Evolutionary conservation across 805 yeast species (phyloP), one percentile per base, ranked within the genome.

Genomic region (Hanseniaspora osmophila): DNA sequence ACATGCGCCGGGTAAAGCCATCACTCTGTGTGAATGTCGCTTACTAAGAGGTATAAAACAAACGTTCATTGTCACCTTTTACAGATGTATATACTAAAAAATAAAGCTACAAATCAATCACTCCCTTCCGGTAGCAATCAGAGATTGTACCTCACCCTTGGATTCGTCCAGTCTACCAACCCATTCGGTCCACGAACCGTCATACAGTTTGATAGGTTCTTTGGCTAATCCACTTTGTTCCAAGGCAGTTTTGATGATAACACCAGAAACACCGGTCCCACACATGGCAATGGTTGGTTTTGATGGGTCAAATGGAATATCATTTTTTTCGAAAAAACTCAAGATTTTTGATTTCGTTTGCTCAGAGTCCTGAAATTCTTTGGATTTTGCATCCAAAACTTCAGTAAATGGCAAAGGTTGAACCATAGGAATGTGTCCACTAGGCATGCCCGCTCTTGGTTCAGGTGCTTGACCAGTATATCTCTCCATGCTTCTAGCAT

Each of bases 231-330:
- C 78, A 10, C 74, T 68, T n/a, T 65, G 56, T 47, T 77, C 78
- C 38, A 83, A 59, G 1, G 94, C 97, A 9, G 81, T 67, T 61
- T 84, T 81, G 41, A 90, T 71, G 37, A 92, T 78, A 51, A 90
- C 85, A 0, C 96, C 97, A 10, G 96, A 80, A 42, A 92, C 96
- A 41, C 97, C 98, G 0, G 96, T 81, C 29, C 97, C 98, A 60
- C 98, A 92, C 84, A 84, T 77, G 37, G 82, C 83, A 43, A 92
- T 77, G 16, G 84, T 77, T 11, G 85, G 88, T 55, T 81, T 80
- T 15, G 68, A 62, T 3, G 59, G 57, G 47, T 67, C 66, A 46
- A 40, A 46, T 1, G 10, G 9, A 9, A 33, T 38, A 1, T 47
- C 62, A 44, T 48, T 54, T 2, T 66, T 64, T 9, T 67, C 56